Evolutionary conservation across 805 yeast genomes (phyloP), one percentile per base, ranked within the genome.

Genomic region (Dipodascus geniculatus): DNA sequence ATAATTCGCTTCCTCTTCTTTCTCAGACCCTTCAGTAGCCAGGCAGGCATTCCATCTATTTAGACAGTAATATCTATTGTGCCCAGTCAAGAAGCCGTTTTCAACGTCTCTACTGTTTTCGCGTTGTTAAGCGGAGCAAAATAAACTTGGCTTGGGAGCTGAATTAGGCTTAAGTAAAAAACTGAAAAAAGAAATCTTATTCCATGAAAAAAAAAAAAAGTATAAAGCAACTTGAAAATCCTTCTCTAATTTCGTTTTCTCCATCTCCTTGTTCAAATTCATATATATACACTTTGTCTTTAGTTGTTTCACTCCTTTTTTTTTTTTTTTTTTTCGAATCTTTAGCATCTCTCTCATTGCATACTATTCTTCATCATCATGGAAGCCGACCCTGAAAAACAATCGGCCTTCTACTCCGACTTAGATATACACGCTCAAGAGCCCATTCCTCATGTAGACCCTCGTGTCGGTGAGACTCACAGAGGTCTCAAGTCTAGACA

Each of bases 401-500:
- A 38, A 11, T 38, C 44, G 20, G 44, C 20, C 11, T 3, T n/a
- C 44, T 38, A n/a, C 44, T n/a, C 44, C 20, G 44, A 38, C 20
- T 16, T 17, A 9, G 44, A 38, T 6, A 38, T 38, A 4, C 44
- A 38, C 20, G 20, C 44, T 38, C 20, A 16, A 6, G 44, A 38
- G 44, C 17, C 44, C 20, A 38, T 38, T n/a, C 44, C 44, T 38
- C 44, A 38, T 17, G 20, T 38, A 38, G 44, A 38, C 6, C 44
- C 22, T 53, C 50, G 47, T 48, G 54, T n/a, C 53, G 55, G 49
- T 42, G 55, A 54, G 19, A 58, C 63, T 22, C 54, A 56, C 14
- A 55, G 67, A 44, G 66, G 63, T n/a, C 58, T 81, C 54, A 80
- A 78, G 62, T 74, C 77, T 38, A 73, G 88, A 65, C 88, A 84